Evolutionary conservation across 805 yeast genomes (phyloP).

Genomic region (Wickerhamiella sergipiensis): DNA sequence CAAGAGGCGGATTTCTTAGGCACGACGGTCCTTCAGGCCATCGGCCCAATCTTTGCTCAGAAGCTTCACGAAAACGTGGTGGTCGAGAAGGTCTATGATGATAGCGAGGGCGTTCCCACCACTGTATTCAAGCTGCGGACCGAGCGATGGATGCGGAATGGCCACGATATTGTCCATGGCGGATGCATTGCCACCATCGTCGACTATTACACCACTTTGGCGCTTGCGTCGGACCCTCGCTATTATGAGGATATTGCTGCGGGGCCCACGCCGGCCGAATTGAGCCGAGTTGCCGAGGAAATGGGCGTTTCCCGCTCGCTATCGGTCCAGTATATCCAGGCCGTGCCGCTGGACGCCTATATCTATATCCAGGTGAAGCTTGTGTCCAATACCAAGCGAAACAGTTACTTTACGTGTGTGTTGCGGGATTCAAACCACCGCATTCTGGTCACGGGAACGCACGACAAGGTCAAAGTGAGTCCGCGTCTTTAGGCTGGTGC

Average conservation of each 20-base stretch:
- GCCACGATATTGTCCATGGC: constrained; percentile 22
- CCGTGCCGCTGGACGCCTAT: constrained; percentile 18
- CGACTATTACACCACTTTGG: constrained; percentile 15
- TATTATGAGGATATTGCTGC: constrained; percentile 15
- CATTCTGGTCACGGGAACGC: constrained; percentile 17
- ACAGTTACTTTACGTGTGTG: constrained; percentile 13
- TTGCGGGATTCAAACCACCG: constrained; percentile 14
- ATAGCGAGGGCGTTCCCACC: constrained; percentile 7
- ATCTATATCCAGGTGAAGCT: constrained; percentile 16
- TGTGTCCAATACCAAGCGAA: constrained; percentile 19
- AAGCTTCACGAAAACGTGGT: constrained; percentile 8
- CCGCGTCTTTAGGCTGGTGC: not conserved
- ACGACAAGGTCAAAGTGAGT: constrained; percentile 20
- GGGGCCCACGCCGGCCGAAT: constrained; percentile 12
- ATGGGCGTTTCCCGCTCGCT: constrained; percentile 21
- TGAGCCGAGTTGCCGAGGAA: constrained; percentile 4
- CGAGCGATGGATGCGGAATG: constrained; percentile 14
- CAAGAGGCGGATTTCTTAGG: not conserved
- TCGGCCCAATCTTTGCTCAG: constrained; percentile 2
- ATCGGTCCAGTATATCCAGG: constrained; percentile 20
- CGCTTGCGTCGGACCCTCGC: constrained; percentile 15
- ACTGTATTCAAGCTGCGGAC: constrained; percentile 18
- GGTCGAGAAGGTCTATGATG: constrained; percentile 7
- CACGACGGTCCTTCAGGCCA: not conserved
- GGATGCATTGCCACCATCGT: constrained; percentile 23